Evolutionary conservation across 2,329 filamentous ascomycete genomes (phyloP).

Genomic region (Triangularia verruculosa): DNA sequence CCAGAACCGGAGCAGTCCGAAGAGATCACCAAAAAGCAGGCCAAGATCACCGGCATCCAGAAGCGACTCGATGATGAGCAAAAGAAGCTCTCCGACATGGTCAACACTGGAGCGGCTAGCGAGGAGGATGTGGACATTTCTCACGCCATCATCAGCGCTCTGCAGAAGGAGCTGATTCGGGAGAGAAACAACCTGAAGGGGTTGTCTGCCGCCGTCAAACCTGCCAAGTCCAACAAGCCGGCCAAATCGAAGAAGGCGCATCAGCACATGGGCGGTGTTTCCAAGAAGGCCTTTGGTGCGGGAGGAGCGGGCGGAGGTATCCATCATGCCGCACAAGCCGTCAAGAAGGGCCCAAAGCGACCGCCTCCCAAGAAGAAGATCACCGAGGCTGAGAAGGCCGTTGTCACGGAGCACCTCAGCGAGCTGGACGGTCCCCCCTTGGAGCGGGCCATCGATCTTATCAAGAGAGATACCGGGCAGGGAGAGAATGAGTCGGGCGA

Average conservation of each 20-base stretch:
- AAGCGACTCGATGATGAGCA: conserved; percentile 55
- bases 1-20: conserved; percentile 58
- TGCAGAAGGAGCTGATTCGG: conserved; percentile 70
- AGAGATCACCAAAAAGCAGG: conserved; percentile 32
- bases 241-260: conserved; percentile 29
- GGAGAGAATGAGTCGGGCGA: conserved; percentile 59
- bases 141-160: conserved; percentile 59
- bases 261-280: conserved; percentile 17
- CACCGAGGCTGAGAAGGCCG: conserved; percentile 80
- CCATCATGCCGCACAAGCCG: conserved; percentile 31
- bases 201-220: conserved; percentile 44
- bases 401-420: conserved; percentile 83
- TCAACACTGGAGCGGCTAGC: conserved; percentile 50
- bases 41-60: conserved; percentile 51
- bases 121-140: conserved; percentile 54
- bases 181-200: conserved; percentile 61
- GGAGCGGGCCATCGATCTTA: conserved; percentile 79
- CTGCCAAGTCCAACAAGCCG: conserved; percentile 31
- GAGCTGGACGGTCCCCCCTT: conserved; percentile 76
- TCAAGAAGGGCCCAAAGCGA: conserved; percentile 46
- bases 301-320: conserved; percentile 14
- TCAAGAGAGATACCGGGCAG: conserved; percentile 78
- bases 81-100: conserved; percentile 53
- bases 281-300: conserved; percentile 24
- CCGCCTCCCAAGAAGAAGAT: conserved; percentile 53